Evolutionary conservation across 2,329 filamentous ascomycete species (phyloP).

Genomic region (Neoscytalidium dimidiatum): DNA sequence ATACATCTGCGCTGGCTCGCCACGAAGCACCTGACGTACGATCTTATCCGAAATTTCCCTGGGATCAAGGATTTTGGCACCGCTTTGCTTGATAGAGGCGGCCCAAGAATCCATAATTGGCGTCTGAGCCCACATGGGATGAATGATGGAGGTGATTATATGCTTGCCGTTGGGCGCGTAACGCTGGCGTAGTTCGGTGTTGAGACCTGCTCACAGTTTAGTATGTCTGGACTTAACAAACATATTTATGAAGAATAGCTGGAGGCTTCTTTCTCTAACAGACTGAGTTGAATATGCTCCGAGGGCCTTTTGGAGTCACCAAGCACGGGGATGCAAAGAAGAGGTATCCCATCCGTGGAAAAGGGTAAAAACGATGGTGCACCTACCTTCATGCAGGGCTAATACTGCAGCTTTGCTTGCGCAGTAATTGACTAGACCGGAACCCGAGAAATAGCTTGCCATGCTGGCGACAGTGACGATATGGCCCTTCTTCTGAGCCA

Average conservation of each 20-base stretch:
- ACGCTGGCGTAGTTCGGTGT: slow-evolving; percentile 28
- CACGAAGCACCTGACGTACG: slow-evolving; percentile 29
- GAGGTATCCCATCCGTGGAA: not conserved
- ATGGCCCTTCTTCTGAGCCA: slow-evolving; percentile 32
- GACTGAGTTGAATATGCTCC: too few relatives aligned
- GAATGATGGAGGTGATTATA: slow-evolving; percentile 33
- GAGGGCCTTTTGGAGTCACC: too few relatives aligned
- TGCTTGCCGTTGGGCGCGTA: slow-evolving; percentile 27
- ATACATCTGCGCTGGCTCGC: slow-evolving; percentile 27
- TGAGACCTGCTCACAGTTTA: slow-evolving; percentile 24
- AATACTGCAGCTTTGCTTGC: slow-evolving; percentile 31
- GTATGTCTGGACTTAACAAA: too few relatives aligned
- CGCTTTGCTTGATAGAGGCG: slow-evolving; percentile 22
- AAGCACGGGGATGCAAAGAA: too few relatives aligned
- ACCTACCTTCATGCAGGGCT: slow-evolving; percentile 31
- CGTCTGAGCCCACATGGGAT: slow-evolving; percentile 32
- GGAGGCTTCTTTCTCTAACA: too few relatives aligned
- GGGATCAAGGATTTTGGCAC: slow-evolving; percentile 26
- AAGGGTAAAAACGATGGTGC: too few relatives aligned
- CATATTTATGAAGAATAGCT: too few relatives aligned
- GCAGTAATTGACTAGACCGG: slow-evolving; percentile 32
- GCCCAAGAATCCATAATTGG: slow-evolving; percentile 28
- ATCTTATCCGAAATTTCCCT: slow-evolving; percentile 28
- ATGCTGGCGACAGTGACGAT: slow-evolving; percentile 33
- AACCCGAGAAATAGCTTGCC: slow-evolving; percentile 29